Base-by-base conservation (phyloP, 345 rosid species). In the Mercurialis annua region DNA sequence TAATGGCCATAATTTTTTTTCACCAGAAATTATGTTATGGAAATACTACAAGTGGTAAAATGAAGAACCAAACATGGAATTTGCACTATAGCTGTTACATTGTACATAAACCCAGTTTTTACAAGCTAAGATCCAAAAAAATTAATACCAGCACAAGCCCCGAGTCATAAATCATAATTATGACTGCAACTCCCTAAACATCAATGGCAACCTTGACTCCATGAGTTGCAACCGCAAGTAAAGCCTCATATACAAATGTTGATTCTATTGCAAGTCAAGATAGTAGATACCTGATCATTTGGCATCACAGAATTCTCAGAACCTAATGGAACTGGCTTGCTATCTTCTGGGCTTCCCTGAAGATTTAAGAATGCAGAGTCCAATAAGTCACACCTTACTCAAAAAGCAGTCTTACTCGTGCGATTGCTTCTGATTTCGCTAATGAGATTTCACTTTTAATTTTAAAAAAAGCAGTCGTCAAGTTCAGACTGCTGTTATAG, bases 281-380 rank as follows among this genome's bases (percentile, higher is more conserved):
- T 68, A 38, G 3, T 49, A 1, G 58, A 27, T 60, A 78, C 86
- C 84, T 77, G 77, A 49, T 71, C 79, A 53, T 75, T 65, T 43
- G 74, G 72, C 71, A 61, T 75, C 58, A 64, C 20, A 34, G 73
- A 44, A 47, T 63, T 71, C 31, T 62, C 66, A 44, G 79, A 44
- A 65, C 63, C 75, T 64, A 69, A 31, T 47, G 66, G 68, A 30
- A 38, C 67, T 42, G 80, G 81, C 51, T 82, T 82, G 51, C 49
- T 72, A 58, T 82, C 86, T 47, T 66, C 76, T 61, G 76, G 76
- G 73, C 83, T 82, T 61, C 62, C 86, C 86, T 82, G 69, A 65
- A 67, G 18, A 70, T 60, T 63, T 49, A 57, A 58, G 36, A 73
- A 34, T 12, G 62, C 33, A 71, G 20, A 70, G 38, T 27, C 54